Base-by-base conservation (phyloP, 208 protist genomes). In the Giardia muris region DNA sequence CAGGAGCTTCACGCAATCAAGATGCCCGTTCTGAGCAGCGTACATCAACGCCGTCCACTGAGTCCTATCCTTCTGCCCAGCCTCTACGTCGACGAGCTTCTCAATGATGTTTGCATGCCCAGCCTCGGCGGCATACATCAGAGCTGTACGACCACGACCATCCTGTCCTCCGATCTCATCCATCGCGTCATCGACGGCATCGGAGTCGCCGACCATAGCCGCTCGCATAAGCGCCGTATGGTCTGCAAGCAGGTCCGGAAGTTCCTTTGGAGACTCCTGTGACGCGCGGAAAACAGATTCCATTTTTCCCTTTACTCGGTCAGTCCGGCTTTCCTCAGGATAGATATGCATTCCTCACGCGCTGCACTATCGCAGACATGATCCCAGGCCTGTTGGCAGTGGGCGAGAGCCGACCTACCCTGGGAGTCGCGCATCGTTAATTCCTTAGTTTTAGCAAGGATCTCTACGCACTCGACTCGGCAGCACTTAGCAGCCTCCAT, bases 401-500 rank as follows among this genome's bases (percentile, higher is more conserved):
- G 57, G 57, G 10, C 10, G 57, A 76, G 57, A 39, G 57, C 57
- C 30, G 57, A 39, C 10, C 30, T 10, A 76, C 57, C 57, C 57
- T 76, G 10, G 10, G 10, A 39, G 57, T 76, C 57, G 19, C 19
- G 10, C 57, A 76, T 76, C 57, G 10, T 76, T 30, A 30, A 10
- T 76, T 76, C 57, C 10, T 76, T 39, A 30, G 57, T 10, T n/a
- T n/a, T n/a, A 10, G 57, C 57, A 10, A 76, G 57, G 30, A 76
- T 76, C 57, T 76, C 57, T 39, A 76, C 57, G 57, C 57, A 76
- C 57, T 76, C 57, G 57, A 76, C 57, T 10, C 57, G 57, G 57
- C 57, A 76, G 57, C 57, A 76, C 57, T 76, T 76, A 76, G 57
- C 57, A 10, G 57, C 57, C 57, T 76, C 57, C 57, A 76, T 76